Evolutionary conservation across 495 filamentous ascomycete species (phyloP).

Genomic region (Hapsidospora chrysogenum): DNA sequence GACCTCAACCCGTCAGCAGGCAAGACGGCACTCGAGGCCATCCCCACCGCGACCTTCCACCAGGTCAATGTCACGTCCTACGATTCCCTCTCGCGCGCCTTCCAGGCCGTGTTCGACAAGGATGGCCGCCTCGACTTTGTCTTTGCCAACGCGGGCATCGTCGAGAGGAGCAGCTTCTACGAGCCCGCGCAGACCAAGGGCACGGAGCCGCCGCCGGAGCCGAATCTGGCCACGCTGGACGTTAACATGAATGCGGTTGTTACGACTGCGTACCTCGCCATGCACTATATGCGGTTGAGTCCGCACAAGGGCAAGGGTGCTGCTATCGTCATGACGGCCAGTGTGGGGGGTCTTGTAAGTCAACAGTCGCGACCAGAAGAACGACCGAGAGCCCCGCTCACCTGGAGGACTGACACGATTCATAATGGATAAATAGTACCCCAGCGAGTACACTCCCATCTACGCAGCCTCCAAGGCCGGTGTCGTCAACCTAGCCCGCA

Average conservation of each 20-base stretch:
- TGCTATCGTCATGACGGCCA: neutral
- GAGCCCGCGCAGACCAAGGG: neutral
- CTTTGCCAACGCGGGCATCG: conserved; percentile 39
- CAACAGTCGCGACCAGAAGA: conserved; percentile 17
- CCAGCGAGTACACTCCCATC: conserved; percentile 19
- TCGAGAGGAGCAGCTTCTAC: conserved; percentile 18
- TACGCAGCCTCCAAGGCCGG: conserved; percentile 36
- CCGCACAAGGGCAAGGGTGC: neutral
- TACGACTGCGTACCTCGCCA: neutral
- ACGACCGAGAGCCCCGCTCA: conserved; percentile 7
- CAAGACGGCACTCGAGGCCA: neutral
- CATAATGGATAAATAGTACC: neutral
- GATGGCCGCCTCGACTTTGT: conserved; percentile 29
- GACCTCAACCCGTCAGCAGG: neutral
- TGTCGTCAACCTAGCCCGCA: conserved; percentile 33
- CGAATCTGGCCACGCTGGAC: conserved; percentile 22
- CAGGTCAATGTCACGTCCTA: conserved; percentile 30
- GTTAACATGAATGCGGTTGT: conserved; percentile 31
- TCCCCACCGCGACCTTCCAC: conserved; percentile 19
- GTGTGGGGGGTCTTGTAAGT: neutral
- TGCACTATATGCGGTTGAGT: neutral
- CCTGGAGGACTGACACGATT: neutral
- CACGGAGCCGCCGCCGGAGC: conserved; percentile 17
- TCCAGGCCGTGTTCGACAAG: conserved; percentile 21
- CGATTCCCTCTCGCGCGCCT: conserved; percentile 26